Conservation (phyloP, 2,329 filamentous ascomycete species). For the Colletotrichum ledebouriae region DNA sequence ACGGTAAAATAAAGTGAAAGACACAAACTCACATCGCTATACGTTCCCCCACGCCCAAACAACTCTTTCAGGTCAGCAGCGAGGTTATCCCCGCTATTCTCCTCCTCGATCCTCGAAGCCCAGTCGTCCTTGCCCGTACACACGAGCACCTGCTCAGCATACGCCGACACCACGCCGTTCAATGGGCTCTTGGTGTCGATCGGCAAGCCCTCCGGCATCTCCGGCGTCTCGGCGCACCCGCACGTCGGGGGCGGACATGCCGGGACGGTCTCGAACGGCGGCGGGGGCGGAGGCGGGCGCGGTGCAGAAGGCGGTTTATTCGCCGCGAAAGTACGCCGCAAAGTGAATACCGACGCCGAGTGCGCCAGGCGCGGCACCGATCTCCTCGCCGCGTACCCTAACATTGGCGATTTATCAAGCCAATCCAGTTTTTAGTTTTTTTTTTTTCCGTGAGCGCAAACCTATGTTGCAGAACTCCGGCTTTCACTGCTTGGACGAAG, state of each 20-base stretch:
- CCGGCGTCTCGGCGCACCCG: slow-evolving; percentile 75
- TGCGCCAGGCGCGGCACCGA: slow-evolving; percentile 18
- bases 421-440: neutral
- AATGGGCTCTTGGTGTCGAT: slow-evolving; percentile 80
- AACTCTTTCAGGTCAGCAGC: slow-evolving; percentile 80
- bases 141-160: slow-evolving; percentile 85
- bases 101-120: slow-evolving; percentile 87
- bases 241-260: slow-evolving; percentile 84
- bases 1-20: neutral
- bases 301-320: neutral
- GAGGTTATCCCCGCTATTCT: slow-evolving; percentile 75
- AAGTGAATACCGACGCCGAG: neutral
- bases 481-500: too few relatives aligned
- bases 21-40: slow-evolving; percentile 70
- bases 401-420: neutral
- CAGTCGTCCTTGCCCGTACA: slow-evolving; percentile 87
- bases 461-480: too few relatives aligned
- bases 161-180: slow-evolving; percentile 82
- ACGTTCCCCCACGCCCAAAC: slow-evolving; percentile 74
- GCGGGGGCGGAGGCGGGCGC: slow-evolving; percentile 23
- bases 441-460: neutral
- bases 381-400: slow-evolving; percentile 15
- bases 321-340: slow-evolving; percentile 10
- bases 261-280: slow-evolving; percentile 59
- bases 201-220: slow-evolving; percentile 74